phyloP scores from a whole-genome alignment of 768 basidiomycete species.

The Leccinellum luteum region DNA sequence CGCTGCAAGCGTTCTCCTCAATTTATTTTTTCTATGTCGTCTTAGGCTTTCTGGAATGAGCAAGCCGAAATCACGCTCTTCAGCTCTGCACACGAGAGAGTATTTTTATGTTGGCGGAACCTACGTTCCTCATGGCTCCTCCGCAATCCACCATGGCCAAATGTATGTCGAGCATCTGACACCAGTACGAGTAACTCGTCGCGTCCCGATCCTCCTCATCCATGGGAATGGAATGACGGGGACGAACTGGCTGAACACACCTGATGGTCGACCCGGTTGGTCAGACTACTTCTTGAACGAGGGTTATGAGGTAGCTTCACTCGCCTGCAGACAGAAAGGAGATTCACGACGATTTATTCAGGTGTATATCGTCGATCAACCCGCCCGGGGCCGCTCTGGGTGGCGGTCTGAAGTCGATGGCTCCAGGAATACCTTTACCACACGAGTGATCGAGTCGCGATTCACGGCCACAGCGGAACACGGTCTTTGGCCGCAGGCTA shows the following conservation, averaged over 20 bases:
- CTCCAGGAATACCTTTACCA: constrained; percentile 27
- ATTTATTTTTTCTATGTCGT: constrained; percentile 15
- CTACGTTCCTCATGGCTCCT: constrained; percentile 36
- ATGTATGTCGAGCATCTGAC: constrained; percentile 53
- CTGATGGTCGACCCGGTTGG: constrained; percentile 55
- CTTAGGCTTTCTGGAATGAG: background rate
- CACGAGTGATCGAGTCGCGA: constrained; percentile 36
- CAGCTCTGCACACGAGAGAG: constrained; percentile 42
- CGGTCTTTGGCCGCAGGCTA: constrained; percentile 45
- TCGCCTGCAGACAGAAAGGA: background rate
- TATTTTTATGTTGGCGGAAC: constrained; percentile 50
- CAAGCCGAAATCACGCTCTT: background rate
- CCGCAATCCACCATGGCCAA: constrained; percentile 41
- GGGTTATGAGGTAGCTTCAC: constrained; percentile 45
- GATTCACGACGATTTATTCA: constrained; percentile 4
- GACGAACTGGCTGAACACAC: constrained; percentile 51
- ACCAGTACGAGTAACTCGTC: constrained; percentile 37
- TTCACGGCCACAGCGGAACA: constrained; percentile 42
- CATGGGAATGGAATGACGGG: constrained; percentile 55
- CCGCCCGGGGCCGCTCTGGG: constrained; percentile 43
- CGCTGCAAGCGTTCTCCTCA: constrained; percentile 16
- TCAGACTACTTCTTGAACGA: constrained; percentile 51
- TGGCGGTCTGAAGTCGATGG: constrained; percentile 43
- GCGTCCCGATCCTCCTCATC: constrained; percentile 45
- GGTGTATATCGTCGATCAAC: constrained; percentile 49